Evolutionary conservation across 1,284 basidiomycete species (phyloP).

Genomic region (Moniliella sp.): DNA sequence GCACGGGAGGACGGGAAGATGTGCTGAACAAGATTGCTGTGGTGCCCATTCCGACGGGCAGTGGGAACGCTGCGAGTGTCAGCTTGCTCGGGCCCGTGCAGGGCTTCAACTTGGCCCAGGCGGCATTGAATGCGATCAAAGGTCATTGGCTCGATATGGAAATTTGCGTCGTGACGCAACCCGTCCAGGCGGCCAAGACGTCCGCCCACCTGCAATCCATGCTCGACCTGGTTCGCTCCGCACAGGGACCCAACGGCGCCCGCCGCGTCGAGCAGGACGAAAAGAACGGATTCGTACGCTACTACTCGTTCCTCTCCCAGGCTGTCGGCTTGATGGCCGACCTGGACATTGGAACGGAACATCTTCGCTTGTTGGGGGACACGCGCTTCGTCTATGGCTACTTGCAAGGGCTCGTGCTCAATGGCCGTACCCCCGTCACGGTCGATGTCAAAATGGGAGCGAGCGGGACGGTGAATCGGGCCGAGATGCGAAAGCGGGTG

Average conservation of each 20-base stretch:
- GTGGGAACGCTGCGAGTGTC: slow-evolving; percentile 56
- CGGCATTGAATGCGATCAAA: slow-evolving; percentile 67
- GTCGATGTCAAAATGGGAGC: slow-evolving; percentile 21
- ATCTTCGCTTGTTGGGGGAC: slow-evolving; percentile 80
- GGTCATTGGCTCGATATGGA: slow-evolving; percentile 55
- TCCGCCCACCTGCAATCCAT: neutral
- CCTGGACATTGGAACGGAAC: slow-evolving; percentile 51
- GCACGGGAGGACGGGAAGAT: slow-evolving; percentile 41
- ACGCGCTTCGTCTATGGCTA: slow-evolving; percentile 65
- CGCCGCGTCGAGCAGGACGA: neutral
- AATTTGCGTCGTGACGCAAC: slow-evolving; percentile 56
- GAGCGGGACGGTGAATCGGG: slow-evolving; percentile 10
- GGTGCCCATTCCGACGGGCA: slow-evolving; percentile 67
- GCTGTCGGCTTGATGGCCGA: slow-evolving; percentile 78
- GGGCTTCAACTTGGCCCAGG: slow-evolving; percentile 35
- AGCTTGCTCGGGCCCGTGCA: slow-evolving; percentile 42
- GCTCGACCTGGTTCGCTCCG: too few relatives aligned
- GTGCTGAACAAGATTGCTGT: slow-evolving; percentile 54
- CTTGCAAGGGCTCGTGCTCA: slow-evolving; percentile 38
- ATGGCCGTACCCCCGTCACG: slow-evolving; percentile 16
- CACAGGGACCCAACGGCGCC: too few relatives aligned
- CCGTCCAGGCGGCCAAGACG: slow-evolving; percentile 20
- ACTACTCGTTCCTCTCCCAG: slow-evolving; percentile 71
- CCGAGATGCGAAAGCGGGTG: slow-evolving; percentile 14
- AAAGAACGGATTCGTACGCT: slow-evolving; percentile 21